phyloP scores from a whole-genome alignment of 331 rosid species.

The Quercus tomentella region DNA sequence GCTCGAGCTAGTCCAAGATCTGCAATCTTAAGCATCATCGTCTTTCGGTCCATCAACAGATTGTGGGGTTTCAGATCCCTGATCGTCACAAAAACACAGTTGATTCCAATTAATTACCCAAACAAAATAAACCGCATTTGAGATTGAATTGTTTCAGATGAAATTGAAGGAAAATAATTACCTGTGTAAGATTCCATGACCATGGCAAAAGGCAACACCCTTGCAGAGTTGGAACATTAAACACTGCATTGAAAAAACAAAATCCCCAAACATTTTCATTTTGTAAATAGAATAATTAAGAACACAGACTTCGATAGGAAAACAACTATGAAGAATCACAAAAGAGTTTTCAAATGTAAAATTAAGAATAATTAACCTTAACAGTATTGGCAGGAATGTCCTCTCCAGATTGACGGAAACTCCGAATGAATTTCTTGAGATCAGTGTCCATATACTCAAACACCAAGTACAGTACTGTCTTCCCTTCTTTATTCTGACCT shows the following conservation, averaged over 20 bases:
- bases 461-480: conserved; percentile 87
- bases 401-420: conserved; percentile 66
- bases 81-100: not conserved
- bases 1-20: conserved; percentile 98
- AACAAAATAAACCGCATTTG: not conserved
- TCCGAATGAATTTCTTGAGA: conserved; percentile 80
- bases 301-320: too few species aligned
- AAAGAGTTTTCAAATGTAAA: too few species aligned
- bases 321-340: too few species aligned
- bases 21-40: conserved; percentile 84
- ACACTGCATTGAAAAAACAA: conserved; percentile 33
- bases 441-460: conserved; percentile 95
- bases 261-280: not conserved
- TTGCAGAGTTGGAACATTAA: conserved; percentile 95
- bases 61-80: conserved; percentile 99
- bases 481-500: conserved; percentile 91
- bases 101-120: not conserved
- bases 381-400: conserved; percentile 38
- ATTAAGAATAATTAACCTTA: conserved; percentile 29
- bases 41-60: conserved; percentile 85
- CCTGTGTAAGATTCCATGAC: conserved; percentile 97
- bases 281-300: not conserved
- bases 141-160: not conserved
- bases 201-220: conserved; percentile 97
- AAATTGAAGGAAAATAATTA: not conserved